Evolutionary conservation across 176 grass and related monocot genomes (phyloP).

Genomic region (Eragrostis curvula): DNA sequence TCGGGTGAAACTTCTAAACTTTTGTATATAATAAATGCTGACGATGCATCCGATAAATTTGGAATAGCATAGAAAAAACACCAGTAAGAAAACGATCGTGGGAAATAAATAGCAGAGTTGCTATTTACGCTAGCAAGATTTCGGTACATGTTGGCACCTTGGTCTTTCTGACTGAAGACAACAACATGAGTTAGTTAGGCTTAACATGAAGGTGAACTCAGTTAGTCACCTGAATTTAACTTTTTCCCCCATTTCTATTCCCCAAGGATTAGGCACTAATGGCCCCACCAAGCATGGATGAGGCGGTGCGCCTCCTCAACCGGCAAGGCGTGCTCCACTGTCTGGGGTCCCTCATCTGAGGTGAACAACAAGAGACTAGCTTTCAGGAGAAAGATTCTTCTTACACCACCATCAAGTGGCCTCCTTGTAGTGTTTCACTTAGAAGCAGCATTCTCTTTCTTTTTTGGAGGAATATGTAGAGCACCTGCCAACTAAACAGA

Average conservation of each 20-base stretch:
- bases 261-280: not conserved
- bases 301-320: slow-evolving; percentile 33
- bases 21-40: too few species aligned
- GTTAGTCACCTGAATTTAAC: too few species aligned
- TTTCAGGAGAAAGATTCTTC: slow-evolving; percentile 33
- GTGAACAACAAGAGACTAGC: not conserved
- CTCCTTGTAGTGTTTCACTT: slow-evolving; percentile 26
- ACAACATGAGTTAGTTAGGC: too few species aligned
- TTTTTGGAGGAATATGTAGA: not conserved
- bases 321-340: slow-evolving; percentile 47
- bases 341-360: not conserved
- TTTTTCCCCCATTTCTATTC: not conserved
- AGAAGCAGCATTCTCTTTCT: not conserved
- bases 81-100: too few species aligned
- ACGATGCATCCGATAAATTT: not conserved
- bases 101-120: too few species aligned
- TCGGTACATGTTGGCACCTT: too few species aligned
- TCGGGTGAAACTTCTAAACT: too few species aligned
- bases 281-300: slow-evolving; percentile 19
- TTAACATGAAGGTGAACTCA: too few species aligned
- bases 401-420: slow-evolving; percentile 19
- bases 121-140: too few species aligned
- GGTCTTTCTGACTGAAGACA: too few species aligned
- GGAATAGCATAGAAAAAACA: not conserved
- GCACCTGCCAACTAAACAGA: not conserved